A percentile compares a stretch with the other conserved stretches of the same genome.
These are phyloP conservation scores for Aspergillus sp. DNA, from an alignment of 2,329 filamentous ascomycete species.

Conservation along the genomic window DNA sequence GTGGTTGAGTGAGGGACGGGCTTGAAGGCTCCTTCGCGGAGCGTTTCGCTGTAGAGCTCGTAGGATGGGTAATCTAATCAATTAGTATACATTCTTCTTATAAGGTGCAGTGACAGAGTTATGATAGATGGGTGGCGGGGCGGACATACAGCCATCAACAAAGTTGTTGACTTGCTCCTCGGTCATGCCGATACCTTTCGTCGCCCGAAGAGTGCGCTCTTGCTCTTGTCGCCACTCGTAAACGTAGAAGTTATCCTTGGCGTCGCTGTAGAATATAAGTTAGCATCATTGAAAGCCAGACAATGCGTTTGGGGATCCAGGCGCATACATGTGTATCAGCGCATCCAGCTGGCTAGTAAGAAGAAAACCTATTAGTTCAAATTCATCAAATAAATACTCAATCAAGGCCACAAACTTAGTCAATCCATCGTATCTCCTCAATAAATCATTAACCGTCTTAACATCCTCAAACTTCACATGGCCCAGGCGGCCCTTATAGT, in stretches of 20 bases:
- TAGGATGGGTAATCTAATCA: slow-evolving; percentile 66
- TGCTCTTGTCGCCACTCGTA: slow-evolving; percentile 84
- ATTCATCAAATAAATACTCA: neutral
- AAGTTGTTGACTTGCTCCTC: slow-evolving; percentile 76
- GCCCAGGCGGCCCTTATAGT: slow-evolving; percentile 53
- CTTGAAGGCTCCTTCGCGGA: slow-evolving; percentile 59
- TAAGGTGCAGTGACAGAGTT: neutral
- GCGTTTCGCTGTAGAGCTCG: slow-evolving; percentile 63
- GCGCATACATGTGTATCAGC: slow-evolving; percentile 61
- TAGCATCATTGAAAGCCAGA: neutral
- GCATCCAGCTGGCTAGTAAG: slow-evolving; percentile 54
- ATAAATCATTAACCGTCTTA: slow-evolving; percentile 57
- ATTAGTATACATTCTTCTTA: neutral
- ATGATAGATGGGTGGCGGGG: too few relatives aligned
- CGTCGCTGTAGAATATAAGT: slow-evolving; percentile 51
- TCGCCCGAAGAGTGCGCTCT: slow-evolving; percentile 66
- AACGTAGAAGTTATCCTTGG: slow-evolving; percentile 70
- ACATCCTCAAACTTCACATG: slow-evolving; percentile 58
- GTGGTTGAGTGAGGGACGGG: slow-evolving; percentile 20
- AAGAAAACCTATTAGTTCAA: neutral
- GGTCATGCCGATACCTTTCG: slow-evolving; percentile 75
- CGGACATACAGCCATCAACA: slow-evolving; percentile 63
- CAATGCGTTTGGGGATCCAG: neutral
- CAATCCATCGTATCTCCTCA: slow-evolving; percentile 59
- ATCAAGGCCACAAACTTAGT: slow-evolving; percentile 44